Evolutionary conservation across 345 rosid genomes (phyloP).

Genomic region (Reutealis trisperma): DNA sequence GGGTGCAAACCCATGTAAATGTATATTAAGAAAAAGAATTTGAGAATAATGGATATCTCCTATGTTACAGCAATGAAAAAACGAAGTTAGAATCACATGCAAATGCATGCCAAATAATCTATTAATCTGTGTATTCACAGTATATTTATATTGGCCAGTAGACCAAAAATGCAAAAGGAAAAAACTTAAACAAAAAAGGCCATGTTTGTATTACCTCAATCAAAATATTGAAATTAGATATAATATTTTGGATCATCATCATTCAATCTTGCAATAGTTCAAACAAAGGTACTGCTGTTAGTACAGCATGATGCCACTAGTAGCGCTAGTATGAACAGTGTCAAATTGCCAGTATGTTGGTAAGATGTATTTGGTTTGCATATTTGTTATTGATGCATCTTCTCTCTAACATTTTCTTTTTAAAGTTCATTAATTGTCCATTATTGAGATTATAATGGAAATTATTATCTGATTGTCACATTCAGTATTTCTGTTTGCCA

Average conservation of each 20-base stretch:
- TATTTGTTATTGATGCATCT: not conserved
- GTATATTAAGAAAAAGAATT: not conserved
- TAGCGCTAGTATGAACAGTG: not conserved
- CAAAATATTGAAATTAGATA: not conserved
- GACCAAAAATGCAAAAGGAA: not conserved
- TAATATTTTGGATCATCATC: not conserved
- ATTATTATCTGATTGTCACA: not conserved
- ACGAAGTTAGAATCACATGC: not conserved
- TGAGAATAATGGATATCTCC: not conserved
- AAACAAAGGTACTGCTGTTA: not conserved
- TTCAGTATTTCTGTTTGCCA: constrained; percentile 3
- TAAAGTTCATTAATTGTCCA: not conserved
- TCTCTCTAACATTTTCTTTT: not conserved
- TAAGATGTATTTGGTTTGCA: not conserved
- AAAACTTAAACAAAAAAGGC: not conserved
- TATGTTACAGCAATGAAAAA: not conserved
- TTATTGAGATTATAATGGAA: not conserved
- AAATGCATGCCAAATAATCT: not conserved
- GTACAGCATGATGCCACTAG: not conserved
- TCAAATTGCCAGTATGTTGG: not conserved
- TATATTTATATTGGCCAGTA: not conserved
- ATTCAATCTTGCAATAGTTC: not conserved
- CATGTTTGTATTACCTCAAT: not conserved
- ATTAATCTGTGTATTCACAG: too few species aligned
- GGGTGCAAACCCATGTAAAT: not conserved